Base-by-base conservation (phyloP, 768 basidiomycete genomes). In the Hericium coralloides region DNA sequence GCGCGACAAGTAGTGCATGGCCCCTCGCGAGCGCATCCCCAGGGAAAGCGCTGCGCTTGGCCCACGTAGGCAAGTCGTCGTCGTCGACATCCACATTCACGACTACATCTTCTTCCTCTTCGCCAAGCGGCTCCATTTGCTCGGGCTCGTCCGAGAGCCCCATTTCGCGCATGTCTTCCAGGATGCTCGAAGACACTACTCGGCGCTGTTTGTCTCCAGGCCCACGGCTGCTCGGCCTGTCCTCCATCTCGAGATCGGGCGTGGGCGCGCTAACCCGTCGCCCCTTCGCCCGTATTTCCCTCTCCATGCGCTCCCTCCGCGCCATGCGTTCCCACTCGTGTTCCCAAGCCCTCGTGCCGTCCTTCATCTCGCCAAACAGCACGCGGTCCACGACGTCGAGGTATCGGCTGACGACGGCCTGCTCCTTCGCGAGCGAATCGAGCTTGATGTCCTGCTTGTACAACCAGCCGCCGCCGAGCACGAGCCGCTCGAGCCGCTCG, bases 381-480 rank as follows among this genome's bases (percentile, higher is more conserved):
- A 87, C 85, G 57, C 85, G 81, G 63, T 92, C 91, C 3, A 92
- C 90, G n/a, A 83, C 75, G 59, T 89, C 82, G 58, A 92, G 66
- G 67, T 92, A 94, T 50, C 72, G 67, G 38, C 69, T 67, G 3
- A 93, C 79, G 4, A 79, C 76, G 1, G 68, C 69, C 60, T 79
- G 72, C 67, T 92, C 89, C 66, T 75, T 80, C 61, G 39, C 66
- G 56, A 92, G 68, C 31, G 83, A 76, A 18, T 67, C 70, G 36
- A 85, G 69, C 15, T 64, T 69, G 55, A 91, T 64, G 63, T 89
- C 84, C 64, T 84, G 85, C 56, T 71, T 76, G 66, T 93, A 93
- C 55, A 92, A 65, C 89, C 90, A 92, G 5, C 91, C 91, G 26
- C 85, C 84, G 23, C 87, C 87, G 12, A 92, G 74, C 0, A 91